phyloP scores from a whole-genome alignment of 305 asterid genomes.

The Solanum chacoense region DNA sequence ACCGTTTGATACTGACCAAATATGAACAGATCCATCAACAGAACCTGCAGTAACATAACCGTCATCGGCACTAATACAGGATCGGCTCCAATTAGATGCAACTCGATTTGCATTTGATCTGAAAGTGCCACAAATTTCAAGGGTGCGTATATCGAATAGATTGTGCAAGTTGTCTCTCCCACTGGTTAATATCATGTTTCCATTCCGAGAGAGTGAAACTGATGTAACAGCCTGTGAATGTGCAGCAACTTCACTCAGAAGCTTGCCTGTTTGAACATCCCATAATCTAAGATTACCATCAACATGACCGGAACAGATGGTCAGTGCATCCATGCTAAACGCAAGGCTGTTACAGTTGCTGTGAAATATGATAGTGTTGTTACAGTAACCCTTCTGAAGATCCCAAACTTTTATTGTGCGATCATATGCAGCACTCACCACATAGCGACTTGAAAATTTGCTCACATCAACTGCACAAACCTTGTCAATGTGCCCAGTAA shows the following conservation, averaged over 20 bases:
- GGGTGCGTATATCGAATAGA: constrained; percentile 67
- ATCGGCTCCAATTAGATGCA: constrained; percentile 89
- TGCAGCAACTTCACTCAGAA: constrained; percentile 77
- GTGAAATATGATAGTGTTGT: constrained; percentile 58
- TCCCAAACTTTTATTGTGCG: constrained; percentile 96
- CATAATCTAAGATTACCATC: constrained; percentile 79
- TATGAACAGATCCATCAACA: constrained; percentile 69
- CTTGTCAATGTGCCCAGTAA: constrained; percentile 84
- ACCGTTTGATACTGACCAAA: constrained; percentile 68
- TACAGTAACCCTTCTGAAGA: constrained; percentile 75
- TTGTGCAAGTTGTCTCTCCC: constrained; percentile 92
- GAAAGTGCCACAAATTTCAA: constrained; percentile 74
- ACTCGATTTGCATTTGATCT: constrained; percentile 55
- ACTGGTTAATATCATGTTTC: constrained; percentile 68
- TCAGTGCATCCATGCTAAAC: constrained; percentile 74
- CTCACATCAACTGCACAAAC: constrained; percentile 86
- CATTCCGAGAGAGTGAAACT: constrained; percentile 56
- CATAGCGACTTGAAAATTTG: constrained; percentile 58
- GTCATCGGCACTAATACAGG: constrained; percentile 84
- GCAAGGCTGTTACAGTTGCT: constrained; percentile 81
- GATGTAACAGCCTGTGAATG: constrained; percentile 84
- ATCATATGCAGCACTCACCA: constrained; percentile 85
- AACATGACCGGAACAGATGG: constrained; percentile 77
- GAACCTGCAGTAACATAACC: constrained; percentile 82
- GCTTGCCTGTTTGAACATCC: constrained; percentile 82